Evolutionary conservation across 2,329 filamentous ascomycete species (phyloP).

Genomic region (Fusarium subtropicale): DNA sequence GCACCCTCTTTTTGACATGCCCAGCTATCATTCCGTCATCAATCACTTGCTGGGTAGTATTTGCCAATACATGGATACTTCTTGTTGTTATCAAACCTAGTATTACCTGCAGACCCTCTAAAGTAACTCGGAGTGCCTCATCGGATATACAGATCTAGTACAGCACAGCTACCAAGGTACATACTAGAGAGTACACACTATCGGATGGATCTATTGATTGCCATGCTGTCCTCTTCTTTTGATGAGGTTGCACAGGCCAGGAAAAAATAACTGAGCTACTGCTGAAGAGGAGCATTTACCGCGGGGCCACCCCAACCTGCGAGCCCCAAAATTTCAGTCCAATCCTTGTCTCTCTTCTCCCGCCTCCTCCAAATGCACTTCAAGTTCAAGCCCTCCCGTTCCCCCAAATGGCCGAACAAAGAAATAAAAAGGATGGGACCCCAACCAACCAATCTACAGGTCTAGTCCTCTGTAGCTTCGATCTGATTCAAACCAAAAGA

Average conservation of each 20-base stretch:
- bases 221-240: constrained; percentile 34
- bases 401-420: constrained; percentile 30
- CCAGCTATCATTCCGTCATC: constrained; percentile 34
- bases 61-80: not conserved
- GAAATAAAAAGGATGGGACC: constrained; percentile 16
- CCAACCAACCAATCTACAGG: constrained; percentile 20
- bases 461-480: constrained; percentile 14
- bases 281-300: constrained; percentile 37
- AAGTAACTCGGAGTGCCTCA: not conserved
- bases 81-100: not conserved
- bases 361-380: constrained; percentile 31
- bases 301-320: constrained; percentile 35
- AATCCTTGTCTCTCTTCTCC: constrained; percentile 29
- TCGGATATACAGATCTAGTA: constrained; percentile 14
- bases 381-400: constrained; percentile 20
- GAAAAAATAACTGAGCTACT: constrained; percentile 24
- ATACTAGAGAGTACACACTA: not conserved
- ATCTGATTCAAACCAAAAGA: constrained; percentile 2
- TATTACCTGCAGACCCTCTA: not conserved
- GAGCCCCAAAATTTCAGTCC: constrained; percentile 38
- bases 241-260: constrained; percentile 36
- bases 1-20: constrained; percentile 22
- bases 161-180: not conserved
- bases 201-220: constrained; percentile 12
- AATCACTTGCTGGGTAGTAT: constrained; percentile 12